Evolutionary conservation across 352 stramenopile species (phyloP).

Genomic region (Pythium grandisporangium): DNA sequence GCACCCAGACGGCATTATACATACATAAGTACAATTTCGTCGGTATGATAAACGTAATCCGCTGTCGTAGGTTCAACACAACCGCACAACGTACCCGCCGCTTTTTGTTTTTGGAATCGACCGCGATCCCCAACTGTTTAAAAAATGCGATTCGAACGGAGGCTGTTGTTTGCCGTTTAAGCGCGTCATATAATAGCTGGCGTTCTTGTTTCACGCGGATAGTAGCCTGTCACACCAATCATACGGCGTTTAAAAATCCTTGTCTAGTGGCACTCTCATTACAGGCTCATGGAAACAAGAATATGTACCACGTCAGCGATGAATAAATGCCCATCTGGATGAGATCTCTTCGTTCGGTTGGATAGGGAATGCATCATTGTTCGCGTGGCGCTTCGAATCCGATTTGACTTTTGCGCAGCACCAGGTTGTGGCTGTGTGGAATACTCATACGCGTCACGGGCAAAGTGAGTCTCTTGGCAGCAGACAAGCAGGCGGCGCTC

Average conservation of each 20-base stretch:
- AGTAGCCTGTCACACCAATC: conserved; percentile 19
- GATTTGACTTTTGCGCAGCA: conserved; percentile 10
- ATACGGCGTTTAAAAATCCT: not conserved
- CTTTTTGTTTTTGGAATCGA: conserved; percentile 60
- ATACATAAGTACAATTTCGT: no score
- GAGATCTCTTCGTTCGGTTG: no score
- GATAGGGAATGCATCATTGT: no score
- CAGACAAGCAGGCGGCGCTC: conserved; percentile 33
- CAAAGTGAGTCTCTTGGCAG: conserved; percentile 20
- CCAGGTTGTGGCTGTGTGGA: conserved; percentile 14
- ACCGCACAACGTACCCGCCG: conserved; percentile 35
- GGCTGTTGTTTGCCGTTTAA: conserved; percentile 36
- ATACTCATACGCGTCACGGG: conserved; percentile 31
- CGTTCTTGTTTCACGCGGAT: conserved; percentile 49
- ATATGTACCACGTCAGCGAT: conserved; percentile 27
- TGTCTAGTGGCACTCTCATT: no score
- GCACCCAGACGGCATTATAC: no score
- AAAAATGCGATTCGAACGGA: conserved; percentile 45
- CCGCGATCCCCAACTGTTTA: conserved; percentile 44
- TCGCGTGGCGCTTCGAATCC: no score
- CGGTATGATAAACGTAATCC: no score
- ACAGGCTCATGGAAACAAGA: no score
- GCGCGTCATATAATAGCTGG: conserved; percentile 35
- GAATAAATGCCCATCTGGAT: conserved; percentile 8
- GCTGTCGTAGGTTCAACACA: no score